Evolutionary conservation across 768 basidiomycete species (phyloP).

Genomic region (Leccinellum rugosiceps): DNA sequence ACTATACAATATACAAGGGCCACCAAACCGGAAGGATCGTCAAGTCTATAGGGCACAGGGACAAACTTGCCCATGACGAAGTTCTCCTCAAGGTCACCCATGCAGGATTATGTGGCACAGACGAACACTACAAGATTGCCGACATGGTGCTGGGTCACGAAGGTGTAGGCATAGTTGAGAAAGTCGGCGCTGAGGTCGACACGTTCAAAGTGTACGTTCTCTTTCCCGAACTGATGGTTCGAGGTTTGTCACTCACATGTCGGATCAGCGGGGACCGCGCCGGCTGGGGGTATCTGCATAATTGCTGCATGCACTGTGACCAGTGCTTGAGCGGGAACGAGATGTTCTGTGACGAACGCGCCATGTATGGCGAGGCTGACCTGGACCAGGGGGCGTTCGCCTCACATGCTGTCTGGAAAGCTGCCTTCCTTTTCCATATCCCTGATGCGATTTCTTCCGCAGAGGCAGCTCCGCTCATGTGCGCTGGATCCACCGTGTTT

Average conservation of each 20-base stretch:
- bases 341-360: conserved; percentile 22
- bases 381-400: conserved; percentile 35
- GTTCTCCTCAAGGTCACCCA: conserved; percentile 34
- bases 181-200: conserved; percentile 30
- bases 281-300: conserved; percentile 36
- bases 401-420: conserved; percentile 35
- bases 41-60: conserved; percentile 12
- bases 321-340: conserved; percentile 35
- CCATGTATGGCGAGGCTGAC: conserved; percentile 25
- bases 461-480: conserved; percentile 36
- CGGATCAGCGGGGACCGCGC: conserved; percentile 33
- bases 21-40: conserved; percentile 17
- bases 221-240: not conserved
- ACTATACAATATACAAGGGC: conserved; percentile 33
- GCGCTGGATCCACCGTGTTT: conserved; percentile 36
- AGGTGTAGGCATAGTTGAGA: conserved; percentile 34
- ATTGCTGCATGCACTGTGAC: conserved; percentile 32
- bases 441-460: conserved; percentile 30
- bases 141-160: conserved; percentile 42
- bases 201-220: conserved; percentile 33
- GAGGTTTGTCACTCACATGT: not conserved
- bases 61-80: conserved; percentile 23
- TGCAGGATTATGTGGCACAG: conserved; percentile 38
- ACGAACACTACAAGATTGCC: conserved; percentile 30
- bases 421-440: conserved; percentile 34